Percentiles rank a stretch among this genome's conserved stretches.
These are phyloP conservation scores for Heliosperma pusillum DNA, from an alignment of 148 eudicot species.

Conservation along the genomic window DNA sequence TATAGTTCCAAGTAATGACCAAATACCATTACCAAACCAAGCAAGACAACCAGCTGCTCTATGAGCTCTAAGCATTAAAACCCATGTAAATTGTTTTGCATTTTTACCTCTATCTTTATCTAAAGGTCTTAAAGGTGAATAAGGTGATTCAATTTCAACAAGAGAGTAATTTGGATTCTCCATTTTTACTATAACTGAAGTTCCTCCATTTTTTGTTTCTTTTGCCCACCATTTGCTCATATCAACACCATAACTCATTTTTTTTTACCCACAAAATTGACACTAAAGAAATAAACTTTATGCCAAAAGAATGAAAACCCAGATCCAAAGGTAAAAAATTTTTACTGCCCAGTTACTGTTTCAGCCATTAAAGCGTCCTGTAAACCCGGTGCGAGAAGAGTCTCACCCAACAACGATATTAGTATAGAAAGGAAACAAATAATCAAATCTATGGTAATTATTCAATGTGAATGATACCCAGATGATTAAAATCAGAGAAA, in stretches of 20 bases:
- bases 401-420: too few species aligned
- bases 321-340: conserved; percentile 23
- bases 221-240: conserved; percentile 43
- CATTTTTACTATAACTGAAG: conserved; percentile 56
- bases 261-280: neutral
- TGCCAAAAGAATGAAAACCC: conserved; percentile 15
- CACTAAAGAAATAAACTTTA: neutral
- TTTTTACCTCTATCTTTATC: conserved; percentile 46
- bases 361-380: conserved; percentile 2
- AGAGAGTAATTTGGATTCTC: conserved; percentile 50
- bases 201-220: conserved; percentile 44
- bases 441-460: neutral
- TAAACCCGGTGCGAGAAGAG: neutral
- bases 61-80: conserved; percentile 48
- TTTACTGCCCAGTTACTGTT: conserved; percentile 12
- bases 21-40: conserved; percentile 48
- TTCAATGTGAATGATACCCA: conserved; percentile 15
- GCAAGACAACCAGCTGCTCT: conserved; percentile 47
- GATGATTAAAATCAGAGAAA: neutral
- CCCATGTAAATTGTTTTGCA: conserved; percentile 57
- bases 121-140: conserved; percentile 32
- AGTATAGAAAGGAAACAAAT: neutral
- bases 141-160: conserved; percentile 46
- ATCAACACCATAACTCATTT: conserved; percentile 24
- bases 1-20: conserved; percentile 39